phyloP scores from a whole-genome alignment of 768 basidiomycete species.

The Pulveroboletus sp. region DNA sequence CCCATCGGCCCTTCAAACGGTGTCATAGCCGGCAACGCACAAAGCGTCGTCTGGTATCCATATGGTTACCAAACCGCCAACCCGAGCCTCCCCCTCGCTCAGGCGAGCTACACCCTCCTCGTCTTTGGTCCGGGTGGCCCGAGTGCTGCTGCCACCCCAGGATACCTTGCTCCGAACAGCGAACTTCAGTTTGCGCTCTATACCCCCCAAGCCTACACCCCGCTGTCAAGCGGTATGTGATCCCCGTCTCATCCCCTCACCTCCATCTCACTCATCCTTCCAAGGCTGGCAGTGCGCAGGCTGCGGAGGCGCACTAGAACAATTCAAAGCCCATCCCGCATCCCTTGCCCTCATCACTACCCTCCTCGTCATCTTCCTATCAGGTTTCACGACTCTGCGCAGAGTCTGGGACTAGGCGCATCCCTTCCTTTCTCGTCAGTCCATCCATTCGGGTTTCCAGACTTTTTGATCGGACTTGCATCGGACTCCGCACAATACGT shows the following conservation, averaged over 20 bases:
- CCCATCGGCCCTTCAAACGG: slow-evolving; percentile 57
- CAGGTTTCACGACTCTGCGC: slow-evolving; percentile 34
- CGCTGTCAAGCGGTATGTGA: slow-evolving; percentile 41
- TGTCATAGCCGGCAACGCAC: slow-evolving; percentile 48
- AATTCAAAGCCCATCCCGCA: slow-evolving; percentile 30
- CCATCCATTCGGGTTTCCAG: slow-evolving; percentile 17
- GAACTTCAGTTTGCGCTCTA: slow-evolving; percentile 60
- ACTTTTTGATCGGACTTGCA: slow-evolving; percentile 28
- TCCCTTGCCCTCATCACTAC: slow-evolving; percentile 33
- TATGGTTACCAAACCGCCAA: slow-evolving; percentile 50
- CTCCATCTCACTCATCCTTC: background rate
- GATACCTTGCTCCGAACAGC: slow-evolving; percentile 51
- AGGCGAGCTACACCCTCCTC: slow-evolving; percentile 56
- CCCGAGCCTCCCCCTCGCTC: slow-evolving; percentile 52
- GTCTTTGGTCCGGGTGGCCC: slow-evolving; percentile 56
- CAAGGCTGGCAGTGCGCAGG: slow-evolving; percentile 30
- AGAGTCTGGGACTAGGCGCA: slow-evolving; percentile 25
- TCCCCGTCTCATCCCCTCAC: background rate
- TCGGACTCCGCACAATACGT: slow-evolving; percentile 29
- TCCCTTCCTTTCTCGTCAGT: background rate
- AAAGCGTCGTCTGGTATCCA: slow-evolving; percentile 55
- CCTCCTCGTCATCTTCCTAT: slow-evolving; percentile 29
- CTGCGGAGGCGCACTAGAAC: slow-evolving; percentile 30
- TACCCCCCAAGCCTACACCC: slow-evolving; percentile 52
- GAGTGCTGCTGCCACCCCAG: slow-evolving; percentile 44